These are phyloP conservation scores for Wickerhamomyces chaumierensis DNA, from an alignment of 805 yeast genomes.

Conservation along the genomic window DNA sequence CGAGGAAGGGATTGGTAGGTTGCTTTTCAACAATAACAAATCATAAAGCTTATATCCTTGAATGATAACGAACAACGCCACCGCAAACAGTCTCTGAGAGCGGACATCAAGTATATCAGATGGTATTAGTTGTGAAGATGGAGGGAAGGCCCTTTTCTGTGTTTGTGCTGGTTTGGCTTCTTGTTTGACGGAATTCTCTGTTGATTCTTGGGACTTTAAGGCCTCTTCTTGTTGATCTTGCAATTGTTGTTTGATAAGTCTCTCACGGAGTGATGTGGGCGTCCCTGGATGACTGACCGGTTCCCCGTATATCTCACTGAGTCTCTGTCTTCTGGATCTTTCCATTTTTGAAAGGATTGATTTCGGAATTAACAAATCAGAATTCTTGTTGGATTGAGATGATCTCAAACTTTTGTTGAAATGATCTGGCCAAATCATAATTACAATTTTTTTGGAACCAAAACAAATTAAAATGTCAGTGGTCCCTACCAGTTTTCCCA, in stretches of 20 bases:
- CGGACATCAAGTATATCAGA: constrained; percentile 56
- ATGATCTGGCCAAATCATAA: no score
- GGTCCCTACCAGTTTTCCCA: no score
- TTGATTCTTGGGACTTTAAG: background rate
- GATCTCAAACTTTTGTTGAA: no score
- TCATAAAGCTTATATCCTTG: constrained; percentile 84
- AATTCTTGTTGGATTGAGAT: no score
- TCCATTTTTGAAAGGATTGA: constrained; percentile 11
- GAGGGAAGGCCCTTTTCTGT: background rate
- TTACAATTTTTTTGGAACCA: no score
- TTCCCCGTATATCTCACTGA: constrained; percentile 17
- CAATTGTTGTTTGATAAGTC: constrained; percentile 9
- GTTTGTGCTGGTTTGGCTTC: background rate
- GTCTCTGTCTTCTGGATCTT: constrained; percentile 20
- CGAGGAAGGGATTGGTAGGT: constrained; percentile 21
- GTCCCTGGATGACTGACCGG: constrained; percentile 9
- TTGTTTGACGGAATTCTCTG: background rate
- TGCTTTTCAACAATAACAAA: constrained; percentile 44
- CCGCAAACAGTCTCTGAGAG: constrained; percentile 59
- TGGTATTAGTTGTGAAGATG: constrained; percentile 41
- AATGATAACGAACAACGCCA: constrained; percentile 58
- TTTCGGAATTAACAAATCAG: no score
- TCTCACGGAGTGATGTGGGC: constrained; percentile 8
- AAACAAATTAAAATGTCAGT: no score
- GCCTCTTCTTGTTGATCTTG: constrained; percentile 2